Evolutionary conservation across 2,329 filamentous ascomycete species (phyloP), one percentile per base, ranked within the genome.

Genomic region (Trichoderma sp.): DNA sequence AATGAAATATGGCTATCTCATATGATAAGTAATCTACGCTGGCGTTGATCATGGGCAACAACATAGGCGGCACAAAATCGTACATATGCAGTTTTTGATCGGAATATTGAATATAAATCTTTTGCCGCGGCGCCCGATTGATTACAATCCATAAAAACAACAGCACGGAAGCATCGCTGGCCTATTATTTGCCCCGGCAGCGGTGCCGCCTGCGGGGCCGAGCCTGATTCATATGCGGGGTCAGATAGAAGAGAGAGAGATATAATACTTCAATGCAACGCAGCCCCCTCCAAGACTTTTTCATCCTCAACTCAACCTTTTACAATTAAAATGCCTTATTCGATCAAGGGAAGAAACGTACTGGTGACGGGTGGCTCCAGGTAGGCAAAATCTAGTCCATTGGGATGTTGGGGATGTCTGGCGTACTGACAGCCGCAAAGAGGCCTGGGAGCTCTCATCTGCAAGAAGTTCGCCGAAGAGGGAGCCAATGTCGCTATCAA

Each of bases 381-480:
- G 62, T 71, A 50, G 32, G 9, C 30, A 13, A 4, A n/a, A 39
- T 20, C 30, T 12, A 6, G 36, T 23, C 23, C 55, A 17, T 30
- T 6, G n/a, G 17, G 23, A 17, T 8, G 13, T 26, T 30, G 9
- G n/a, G 17, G 23, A 17, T 8, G 13, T 26, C 8, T 6, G 1
- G 5, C 3, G 13, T 28, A 15, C 34, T 67, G 20, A 67, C 26
- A 17, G 3, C 23, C 3, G 9, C 15, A 15, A 36, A 71, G 69
- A 66, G 69, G 69, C 15, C 69, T 71, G 5, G 69, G 69, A 4
- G 69, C 69, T 9, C 3, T 71, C 17, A 61, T 71, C 13, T 66
- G 69, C 53, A 71, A 47, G 23, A 71, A 59, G 4, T 71, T 71
- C 39, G 69, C 69, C 13, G 62, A 66, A 39, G 69, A 71, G 36